Base-by-base conservation (phyloP, 352 stramenopile genomes). In the Phytophthora nicotianae region DNA sequence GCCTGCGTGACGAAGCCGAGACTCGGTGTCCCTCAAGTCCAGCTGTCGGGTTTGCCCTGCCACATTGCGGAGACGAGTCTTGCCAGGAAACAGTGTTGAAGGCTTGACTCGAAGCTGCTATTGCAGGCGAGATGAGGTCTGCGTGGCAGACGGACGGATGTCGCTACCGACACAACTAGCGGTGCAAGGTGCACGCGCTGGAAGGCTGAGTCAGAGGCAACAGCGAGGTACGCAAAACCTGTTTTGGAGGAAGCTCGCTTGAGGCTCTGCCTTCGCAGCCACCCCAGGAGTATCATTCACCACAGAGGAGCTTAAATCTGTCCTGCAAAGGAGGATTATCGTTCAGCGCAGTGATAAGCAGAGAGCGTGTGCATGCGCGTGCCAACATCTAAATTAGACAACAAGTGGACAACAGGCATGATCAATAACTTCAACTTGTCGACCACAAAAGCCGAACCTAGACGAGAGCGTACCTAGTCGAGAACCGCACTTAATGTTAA, bases 361-460 rank as follows among this genome's bases (percentile, higher is more conserved):
- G 32, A 38, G 32, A 38, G 32, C 32, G 32, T 38, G 10, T 40
- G 41, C 16, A 42, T 27, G 40, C 19, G 53, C 14, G 42, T 54
- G 43, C 42, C 53, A 49, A 27, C 43, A 49, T n/a, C n/a, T n/a
- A n/a, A n/a, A 62, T 3, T 35, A 13, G 29, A 35, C 29, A 35
- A 35, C 29, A 9, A 35, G 7, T 29, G 24, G 4, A 3, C 3
- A 29, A 29, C 4, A 7, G 7, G 24, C 24, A 7, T 29, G 24
- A 9, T 9, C 9, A 9, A 9, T n/a, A 57, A 51, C 59, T 67
- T 67, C 59, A 67, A 67, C 33, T 56, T 67, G 42, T 50, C 51
- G 59, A 67, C 50, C 58, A 65, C 50, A 66, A 20, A 61, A 37
- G 29, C 29, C 32, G 10, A 10, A 38, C 13, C 13, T 38, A 38